Base-by-base conservation (phyloP, 768 basidiomycete species). In the Phanerochaete sordida region DNA sequence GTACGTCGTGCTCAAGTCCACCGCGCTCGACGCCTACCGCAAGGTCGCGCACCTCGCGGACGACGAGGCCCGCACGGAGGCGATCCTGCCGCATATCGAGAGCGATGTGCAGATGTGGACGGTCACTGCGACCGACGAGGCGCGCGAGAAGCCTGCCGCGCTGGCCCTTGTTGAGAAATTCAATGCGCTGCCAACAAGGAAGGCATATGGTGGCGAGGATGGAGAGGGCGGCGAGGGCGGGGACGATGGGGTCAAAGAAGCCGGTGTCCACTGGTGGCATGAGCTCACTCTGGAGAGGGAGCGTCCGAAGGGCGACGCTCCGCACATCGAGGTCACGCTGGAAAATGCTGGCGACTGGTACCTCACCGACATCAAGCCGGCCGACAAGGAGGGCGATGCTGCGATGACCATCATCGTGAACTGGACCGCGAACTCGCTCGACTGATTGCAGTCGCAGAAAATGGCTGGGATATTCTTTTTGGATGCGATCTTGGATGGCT, bases 1-100 rank as follows among this genome's bases (percentile, higher is more conserved):
- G 23, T 59, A 59, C 39, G 35, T 59, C 28, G 28, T 39, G 11
- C 51, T 59, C 26, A 59, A 59, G 50, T 47, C 58, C 7, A 43
- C 50, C 19, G 49, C 37, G 3, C 30, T 51, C 16, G 50, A 59
- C 16, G 44, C 49, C 1, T 59, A 16, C 35, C 35, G 12, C 21
- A n/a, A 23, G 11, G 49, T 59, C 19, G 49, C 49, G 1, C 3
- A 30, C 15, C 19, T n/a, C 55, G 6, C 49, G 16, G 31, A 51
- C 2, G 50, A 51, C 12, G 30, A 51, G n/a, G n/a, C n/a, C n/a
- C 28, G n/a, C 11, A 15, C 1, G 1, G 30, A 51, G 30, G 50
- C 16, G 6, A n/a, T 51, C 31, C n/a, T n/a, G 15, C 4, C 2
- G 31, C 13, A 3, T 21, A 33, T 19, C 19, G 31, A 7, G 30